phyloP scores from a whole-genome alignment of 2,329 filamentous ascomycete species.

The Nannizziopsis arthrosporioides region DNA sequence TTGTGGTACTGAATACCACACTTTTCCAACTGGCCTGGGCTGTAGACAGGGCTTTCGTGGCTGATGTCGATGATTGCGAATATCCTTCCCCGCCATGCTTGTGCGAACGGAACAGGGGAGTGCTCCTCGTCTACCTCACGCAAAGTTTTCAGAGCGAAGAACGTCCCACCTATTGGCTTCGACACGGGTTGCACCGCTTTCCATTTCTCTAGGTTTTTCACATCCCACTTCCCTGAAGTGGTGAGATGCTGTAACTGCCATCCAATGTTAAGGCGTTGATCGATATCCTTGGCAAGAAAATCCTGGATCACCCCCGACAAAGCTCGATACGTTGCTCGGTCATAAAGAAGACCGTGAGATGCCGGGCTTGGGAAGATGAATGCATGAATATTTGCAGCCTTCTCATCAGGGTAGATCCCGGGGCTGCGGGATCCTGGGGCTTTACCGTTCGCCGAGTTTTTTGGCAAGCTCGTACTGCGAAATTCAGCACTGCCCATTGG shows the following conservation, averaged over 20 bases:
- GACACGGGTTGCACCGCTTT: slow-evolving; percentile 67
- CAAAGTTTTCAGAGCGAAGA: slow-evolving; percentile 85
- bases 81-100: slow-evolving; percentile 54
- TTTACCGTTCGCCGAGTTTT: not conserved
- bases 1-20: slow-evolving; percentile 66
- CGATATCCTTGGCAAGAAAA: slow-evolving; percentile 65
- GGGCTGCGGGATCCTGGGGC: slow-evolving; percentile 28
- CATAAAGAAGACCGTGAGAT: slow-evolving; percentile 74
- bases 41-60: slow-evolving; percentile 81
- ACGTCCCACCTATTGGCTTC: slow-evolving; percentile 62
- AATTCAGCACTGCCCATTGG: not conserved
- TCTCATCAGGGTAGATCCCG: slow-evolving; percentile 39
- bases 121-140: slow-evolving; percentile 78
- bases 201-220: slow-evolving; percentile 94
- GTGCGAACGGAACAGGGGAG: slow-evolving; percentile 60
- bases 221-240: slow-evolving; percentile 90
- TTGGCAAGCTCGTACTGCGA: too few relatives aligned
- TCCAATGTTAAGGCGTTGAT: slow-evolving; percentile 63
- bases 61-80: slow-evolving; percentile 80
- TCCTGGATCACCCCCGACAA: slow-evolving; percentile 71
- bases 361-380: slow-evolving; percentile 63
- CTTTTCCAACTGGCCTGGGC: slow-evolving; percentile 57
- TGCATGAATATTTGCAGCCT: slow-evolving; percentile 47
- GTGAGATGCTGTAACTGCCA: slow-evolving; percentile 89
- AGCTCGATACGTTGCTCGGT: slow-evolving; percentile 60